These are phyloP conservation scores for Hydrangea macrophylla DNA, from an alignment of 148 eudicot species.

Conservation along the genomic window DNA sequence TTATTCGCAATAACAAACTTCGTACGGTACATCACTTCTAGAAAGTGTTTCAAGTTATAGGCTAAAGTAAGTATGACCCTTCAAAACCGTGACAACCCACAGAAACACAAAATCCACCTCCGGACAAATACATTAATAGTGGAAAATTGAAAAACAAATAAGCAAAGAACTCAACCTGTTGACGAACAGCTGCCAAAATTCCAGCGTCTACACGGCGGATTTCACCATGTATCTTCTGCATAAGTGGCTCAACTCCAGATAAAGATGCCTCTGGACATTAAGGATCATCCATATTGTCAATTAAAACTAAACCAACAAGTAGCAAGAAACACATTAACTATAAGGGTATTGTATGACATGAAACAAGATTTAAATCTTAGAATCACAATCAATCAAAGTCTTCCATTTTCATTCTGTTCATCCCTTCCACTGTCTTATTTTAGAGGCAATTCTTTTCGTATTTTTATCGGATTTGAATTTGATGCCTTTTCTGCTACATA, in stretches of 20 bases:
- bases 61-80: background rate
- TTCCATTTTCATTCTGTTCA: background rate
- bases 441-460: no score
- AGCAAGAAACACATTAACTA: background rate
- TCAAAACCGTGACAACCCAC: constrained; percentile 2
- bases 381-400: no score
- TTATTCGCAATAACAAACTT: background rate
- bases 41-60: background rate
- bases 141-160: constrained; percentile 8
- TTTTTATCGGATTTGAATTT: no score
- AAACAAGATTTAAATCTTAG: background rate
- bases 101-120: background rate
- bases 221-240: constrained; percentile 93
- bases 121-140: background rate
- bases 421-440: no score
- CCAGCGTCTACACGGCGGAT: constrained; percentile 90
- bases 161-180: constrained; percentile 59
- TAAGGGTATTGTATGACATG: background rate
- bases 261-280: constrained; percentile 78
- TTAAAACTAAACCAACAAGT: background rate
- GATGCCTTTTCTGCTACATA: no score
- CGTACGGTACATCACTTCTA: background rate
- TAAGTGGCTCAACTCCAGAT: constrained; percentile 95
- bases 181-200: constrained; percentile 90
- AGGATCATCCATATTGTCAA: constrained; percentile 16